These are phyloP conservation scores for Drechslera avenae DNA, from an alignment of 2,329 filamentous ascomycete genomes.

Conservation along the genomic window DNA sequence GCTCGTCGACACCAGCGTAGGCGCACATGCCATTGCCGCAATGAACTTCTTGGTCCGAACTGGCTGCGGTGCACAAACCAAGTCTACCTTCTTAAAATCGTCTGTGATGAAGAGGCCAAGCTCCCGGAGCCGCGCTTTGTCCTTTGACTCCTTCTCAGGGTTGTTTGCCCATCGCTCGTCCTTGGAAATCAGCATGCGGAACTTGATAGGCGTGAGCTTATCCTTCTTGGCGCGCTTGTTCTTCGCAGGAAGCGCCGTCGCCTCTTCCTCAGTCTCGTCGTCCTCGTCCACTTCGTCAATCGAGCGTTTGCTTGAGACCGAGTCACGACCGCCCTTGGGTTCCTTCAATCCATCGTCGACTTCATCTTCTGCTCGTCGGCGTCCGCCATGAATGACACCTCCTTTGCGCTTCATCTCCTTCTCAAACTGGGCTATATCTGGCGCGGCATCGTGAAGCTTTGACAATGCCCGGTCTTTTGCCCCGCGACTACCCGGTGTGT, in stretches of 20 bases:
- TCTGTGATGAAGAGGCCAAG: slow-evolving; percentile 81
- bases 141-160: slow-evolving; percentile 73
- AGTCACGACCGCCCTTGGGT: slow-evolving; percentile 43
- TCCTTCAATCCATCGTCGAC: slow-evolving; percentile 39
- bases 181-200: slow-evolving; percentile 81
- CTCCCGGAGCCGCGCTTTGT: slow-evolving; percentile 80
- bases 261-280: slow-evolving; percentile 51
- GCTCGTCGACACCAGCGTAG: slow-evolving; percentile 73
- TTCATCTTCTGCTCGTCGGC: slow-evolving; percentile 48
- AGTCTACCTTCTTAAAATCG: slow-evolving; percentile 77
- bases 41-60: slow-evolving; percentile 95
- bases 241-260: slow-evolving; percentile 62
- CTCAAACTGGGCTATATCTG: slow-evolving; percentile 87
- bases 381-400: slow-evolving; percentile 64
- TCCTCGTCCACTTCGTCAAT: slow-evolving; percentile 52
- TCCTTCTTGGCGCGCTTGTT: slow-evolving; percentile 61
- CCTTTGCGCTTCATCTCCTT: slow-evolving; percentile 87
- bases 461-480: slow-evolving; percentile 86
- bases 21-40: slow-evolving; percentile 79
- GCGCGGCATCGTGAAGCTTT: slow-evolving; percentile 74
- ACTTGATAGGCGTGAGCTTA: slow-evolving; percentile 65
- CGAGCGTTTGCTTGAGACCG: slow-evolving; percentile 52
- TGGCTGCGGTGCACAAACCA: slow-evolving; percentile 84
- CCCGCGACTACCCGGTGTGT: slow-evolving; percentile 81
- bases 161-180: slow-evolving; percentile 82